Evolutionary conservation across 2,329 filamentous ascomycete species (phyloP).

Genomic region (Ilyonectria mors-panacis): DNA sequence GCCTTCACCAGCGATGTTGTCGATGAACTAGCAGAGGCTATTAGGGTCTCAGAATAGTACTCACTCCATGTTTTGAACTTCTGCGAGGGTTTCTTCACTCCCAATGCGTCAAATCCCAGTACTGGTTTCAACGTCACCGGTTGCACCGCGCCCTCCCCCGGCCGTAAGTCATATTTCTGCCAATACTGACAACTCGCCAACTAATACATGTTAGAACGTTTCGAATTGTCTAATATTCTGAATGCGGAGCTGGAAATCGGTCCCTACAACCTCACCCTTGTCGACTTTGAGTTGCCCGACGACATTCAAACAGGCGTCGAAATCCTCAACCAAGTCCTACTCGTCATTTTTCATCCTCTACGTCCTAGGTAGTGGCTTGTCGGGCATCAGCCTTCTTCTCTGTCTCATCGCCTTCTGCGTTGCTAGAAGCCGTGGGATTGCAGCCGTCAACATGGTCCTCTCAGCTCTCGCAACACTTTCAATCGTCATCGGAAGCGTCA

Average conservation of each 20-base stretch:
- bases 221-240: conserved; percentile 12
- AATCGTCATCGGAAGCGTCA: conserved; percentile 4
- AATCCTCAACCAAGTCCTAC: conserved; percentile 16
- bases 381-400: conserved; percentile 1
- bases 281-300: conserved; percentile 13
- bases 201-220: conserved; percentile 9
- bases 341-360: conserved; percentile 8
- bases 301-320: conserved; percentile 10
- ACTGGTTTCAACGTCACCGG: conserved; percentile 7
- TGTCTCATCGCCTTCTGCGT: conserved; percentile 11
- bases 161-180: conserved; percentile 4
- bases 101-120: neutral
- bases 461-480: neutral
- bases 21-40: conserved; percentile 1
- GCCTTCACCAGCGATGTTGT: neutral
- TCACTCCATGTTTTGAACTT: conserved; percentile 13
- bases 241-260: conserved; percentile 3
- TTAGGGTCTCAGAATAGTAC: conserved; percentile 10
- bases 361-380: conserved; percentile 6
- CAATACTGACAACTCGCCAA: too few species aligned
- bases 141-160: conserved; percentile 4
- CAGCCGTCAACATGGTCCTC: conserved; percentile 15
- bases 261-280: conserved; percentile 5
- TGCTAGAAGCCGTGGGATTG: conserved; percentile 5
- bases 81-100: conserved; percentile 7